A percentile compares a stretch with the other conserved stretches of the same genome.
Conservation (phyloP, 1,284 basidiomycete species). For the Neonothopanus nambi region DNA sequence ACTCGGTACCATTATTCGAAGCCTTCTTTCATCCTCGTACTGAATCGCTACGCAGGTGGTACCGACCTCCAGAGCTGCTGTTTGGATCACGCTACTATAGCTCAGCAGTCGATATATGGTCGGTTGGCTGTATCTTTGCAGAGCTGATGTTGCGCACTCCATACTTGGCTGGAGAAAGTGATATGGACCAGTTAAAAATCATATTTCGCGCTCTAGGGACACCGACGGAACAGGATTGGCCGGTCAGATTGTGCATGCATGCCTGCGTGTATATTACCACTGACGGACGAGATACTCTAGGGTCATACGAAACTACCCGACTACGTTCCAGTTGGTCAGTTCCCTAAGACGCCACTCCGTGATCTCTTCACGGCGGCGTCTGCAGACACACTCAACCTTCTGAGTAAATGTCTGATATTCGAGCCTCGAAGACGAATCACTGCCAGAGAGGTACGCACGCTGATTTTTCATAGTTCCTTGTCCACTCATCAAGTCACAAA, state of each 20-base stretch:
- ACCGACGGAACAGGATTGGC: conserved; percentile 97
- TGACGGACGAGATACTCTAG: conserved; percentile 38
- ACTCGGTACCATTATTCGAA: conserved; percentile 61
- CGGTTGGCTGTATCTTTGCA: conserved; percentile 94
- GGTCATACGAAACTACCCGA: conserved; percentile 89
- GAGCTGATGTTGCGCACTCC: conserved; percentile 95
- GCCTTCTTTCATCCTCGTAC: conserved; percentile 3
- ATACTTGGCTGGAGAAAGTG: conserved; percentile 90
- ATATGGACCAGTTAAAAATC: conserved; percentile 95
- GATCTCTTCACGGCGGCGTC: conserved; percentile 91
- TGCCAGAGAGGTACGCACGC: conserved; percentile 68
- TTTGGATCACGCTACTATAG: conserved; percentile 89
- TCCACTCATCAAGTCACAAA: neutral
- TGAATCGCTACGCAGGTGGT: conserved; percentile 71
- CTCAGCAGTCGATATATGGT: conserved; percentile 91
- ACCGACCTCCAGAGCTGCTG: conserved; percentile 92
- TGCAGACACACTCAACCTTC: conserved; percentile 83
- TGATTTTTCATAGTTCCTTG: conserved; percentile 5
- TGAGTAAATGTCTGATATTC: conserved; percentile 79
- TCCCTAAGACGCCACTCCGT: conserved; percentile 80
- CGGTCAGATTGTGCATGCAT: conserved; percentile 47
- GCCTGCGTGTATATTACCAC: neutral
- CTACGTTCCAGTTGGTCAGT: conserved; percentile 81
- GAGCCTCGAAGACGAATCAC: conserved; percentile 85
- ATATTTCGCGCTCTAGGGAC: conserved; percentile 95